Evolutionary conservation across 1,139 yeast species (phyloP), one percentile per base, ranked within the genome.

Genomic region (Candida anutae): DNA sequence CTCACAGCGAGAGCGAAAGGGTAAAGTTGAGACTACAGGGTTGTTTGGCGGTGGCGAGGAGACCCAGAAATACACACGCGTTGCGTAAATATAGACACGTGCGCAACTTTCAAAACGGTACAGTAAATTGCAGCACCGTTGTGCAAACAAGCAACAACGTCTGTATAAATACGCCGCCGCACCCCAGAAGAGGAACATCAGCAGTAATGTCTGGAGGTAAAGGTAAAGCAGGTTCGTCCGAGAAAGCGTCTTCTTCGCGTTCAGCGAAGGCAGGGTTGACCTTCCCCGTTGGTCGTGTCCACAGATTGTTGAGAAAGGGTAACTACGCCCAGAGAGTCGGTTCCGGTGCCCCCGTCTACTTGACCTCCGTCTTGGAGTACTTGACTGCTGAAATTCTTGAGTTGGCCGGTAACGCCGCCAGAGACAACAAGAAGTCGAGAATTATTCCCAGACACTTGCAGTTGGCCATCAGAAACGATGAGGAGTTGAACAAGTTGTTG

Each of bases 361-460:
- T 65, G 50, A 64, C 72, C 39, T 64, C 72, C 31, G 72, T 65
- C 29, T 62, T 65, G 48, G 72, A 65, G 51, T 65, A 65, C 54
- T 64, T 65, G 54, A 61, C 70, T 38, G 72, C 73, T 45, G 74
- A 66, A 62, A 65, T 66, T 48, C 65, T 67, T 55, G 72, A 65
- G 56, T 65, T 65, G 55, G 71, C 71, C 38, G 72, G 73, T 63
- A 67, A 66, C 61, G 74, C 69, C 54, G 76, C 64, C 38, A 62
- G 74, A 56, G 68, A 72, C 67, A 65, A 65, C 63, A 69, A 64
- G 56, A 66, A 68, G 60, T 54, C 72, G 57, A 68, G 74, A 70
- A 65, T 70, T 36, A 67, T 67, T 54, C 67, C 70, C 55, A 62
- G 70, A 58, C 68, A 58, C 52, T 59, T 61, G 56, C 72, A 69